phyloP scores from a whole-genome alignment of 2,329 filamentous ascomycete species.

The Rhinocladiella similis region DNA sequence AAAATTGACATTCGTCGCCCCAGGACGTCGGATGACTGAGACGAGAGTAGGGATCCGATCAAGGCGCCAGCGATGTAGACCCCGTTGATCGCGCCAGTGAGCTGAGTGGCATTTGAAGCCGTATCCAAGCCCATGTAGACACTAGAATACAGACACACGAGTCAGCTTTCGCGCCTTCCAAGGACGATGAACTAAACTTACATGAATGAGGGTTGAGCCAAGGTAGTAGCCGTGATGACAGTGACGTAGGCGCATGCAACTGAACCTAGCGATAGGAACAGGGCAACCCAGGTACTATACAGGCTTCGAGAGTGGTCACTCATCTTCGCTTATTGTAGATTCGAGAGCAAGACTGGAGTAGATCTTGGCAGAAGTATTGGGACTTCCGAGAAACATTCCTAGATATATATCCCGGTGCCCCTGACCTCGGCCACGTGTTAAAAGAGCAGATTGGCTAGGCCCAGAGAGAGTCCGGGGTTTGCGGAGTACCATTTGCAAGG shows the following conservation, averaged over 20 bases:
- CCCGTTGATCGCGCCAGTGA: conserved; percentile 10
- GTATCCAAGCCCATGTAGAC: conserved; percentile 8
- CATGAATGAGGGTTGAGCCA: conserved; percentile 47
- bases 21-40: conserved; percentile 29
- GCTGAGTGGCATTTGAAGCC: conserved; percentile 5
- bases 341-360: no score
- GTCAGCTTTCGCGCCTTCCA: not conserved
- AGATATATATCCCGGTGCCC: no score
- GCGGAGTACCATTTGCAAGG: not conserved
- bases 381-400: no score
- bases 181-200: conserved; percentile 8
- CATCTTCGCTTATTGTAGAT: conserved; percentile 1
- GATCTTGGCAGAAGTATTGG: no score
- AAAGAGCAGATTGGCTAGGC: no score
- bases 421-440: no score
- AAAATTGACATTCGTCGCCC: conserved; percentile 38
- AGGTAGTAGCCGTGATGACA: conserved; percentile 17
- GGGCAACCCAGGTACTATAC: conserved; percentile 16
- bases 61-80: conserved; percentile 21
- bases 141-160: not conserved
- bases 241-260: conserved; percentile 16
- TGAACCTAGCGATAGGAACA: conserved; percentile 17
- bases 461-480: no score
- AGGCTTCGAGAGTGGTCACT: conserved; percentile 5
- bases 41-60: conserved; percentile 9